Conservation (phyloP, 2,329 filamentous ascomycete species). For the Dothidotthia symphoricarpi region DNA sequence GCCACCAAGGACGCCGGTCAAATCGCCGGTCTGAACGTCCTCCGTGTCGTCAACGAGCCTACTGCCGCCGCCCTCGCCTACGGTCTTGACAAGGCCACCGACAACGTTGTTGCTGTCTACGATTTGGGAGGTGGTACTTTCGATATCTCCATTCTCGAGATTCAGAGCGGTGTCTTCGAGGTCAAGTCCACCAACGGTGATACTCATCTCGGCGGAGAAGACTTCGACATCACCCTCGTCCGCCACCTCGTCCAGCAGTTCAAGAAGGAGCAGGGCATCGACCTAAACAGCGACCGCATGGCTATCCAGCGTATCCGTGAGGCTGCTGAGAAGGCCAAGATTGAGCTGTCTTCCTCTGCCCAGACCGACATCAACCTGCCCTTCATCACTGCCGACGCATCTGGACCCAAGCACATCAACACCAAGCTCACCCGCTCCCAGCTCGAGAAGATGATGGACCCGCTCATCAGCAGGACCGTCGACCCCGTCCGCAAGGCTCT, state of each 20-base stretch:
- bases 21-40: slow-evolving; percentile 95
- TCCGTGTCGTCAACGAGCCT: slow-evolving; percentile 99
- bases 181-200: slow-evolving; percentile 98
- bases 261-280: slow-evolving; percentile 81
- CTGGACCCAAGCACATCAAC: too few species aligned
- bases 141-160: slow-evolving; percentile 96
- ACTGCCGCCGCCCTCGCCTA: slow-evolving; percentile 97
- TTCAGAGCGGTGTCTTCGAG: slow-evolving; percentile 99
- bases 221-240: slow-evolving; percentile 96
- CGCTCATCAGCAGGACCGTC: slow-evolving; percentile 96
- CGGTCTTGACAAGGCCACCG: slow-evolving; percentile 93
- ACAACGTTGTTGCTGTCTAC: slow-evolving; percentile 97
- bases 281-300: slow-evolving; percentile 70
- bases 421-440: slow-evolving; percentile 98
- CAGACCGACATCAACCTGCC: slow-evolving; percentile 99
- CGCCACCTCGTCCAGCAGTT: slow-evolving; percentile 95
- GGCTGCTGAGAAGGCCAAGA: slow-evolving; percentile 99
- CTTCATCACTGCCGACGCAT: slow-evolving; percentile 93
- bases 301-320: slow-evolving; percentile 97
- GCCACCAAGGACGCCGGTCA: slow-evolving; percentile 98
- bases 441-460: slow-evolving; percentile 99
- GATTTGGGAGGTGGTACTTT: slow-evolving; percentile 98
- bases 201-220: slow-evolving; percentile 95
- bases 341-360: slow-evolving; percentile 91
- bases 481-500: slow-evolving; percentile 97